Evolutionary conservation across 208 protist genomes (phyloP).

Genomic region (Novymonas esmeraldas): DNA sequence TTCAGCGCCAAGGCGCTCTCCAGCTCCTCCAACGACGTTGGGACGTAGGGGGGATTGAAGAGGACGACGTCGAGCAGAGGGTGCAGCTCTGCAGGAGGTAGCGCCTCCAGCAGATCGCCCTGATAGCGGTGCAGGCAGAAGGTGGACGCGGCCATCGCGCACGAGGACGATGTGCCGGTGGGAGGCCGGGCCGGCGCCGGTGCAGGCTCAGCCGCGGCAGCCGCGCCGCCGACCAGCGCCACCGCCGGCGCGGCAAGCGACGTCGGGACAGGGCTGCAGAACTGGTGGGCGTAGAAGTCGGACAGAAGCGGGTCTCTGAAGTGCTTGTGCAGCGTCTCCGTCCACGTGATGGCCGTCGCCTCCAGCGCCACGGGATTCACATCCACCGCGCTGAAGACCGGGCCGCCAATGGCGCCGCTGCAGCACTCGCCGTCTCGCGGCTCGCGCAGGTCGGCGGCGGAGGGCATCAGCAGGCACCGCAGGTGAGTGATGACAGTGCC

Average conservation of each 20-base stretch:
- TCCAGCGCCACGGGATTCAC: conserved; percentile 85
- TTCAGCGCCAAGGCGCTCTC: conserved; percentile 44
- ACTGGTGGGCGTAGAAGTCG: background rate
- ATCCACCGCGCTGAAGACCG: conserved; percentile 67
- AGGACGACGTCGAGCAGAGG: conserved; percentile 72
- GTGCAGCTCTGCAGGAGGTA: background rate
- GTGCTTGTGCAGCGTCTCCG: conserved; percentile 43
- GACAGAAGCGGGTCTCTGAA: conserved; percentile 13
- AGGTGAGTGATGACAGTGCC: conserved; percentile 86
- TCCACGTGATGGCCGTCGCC: conserved; percentile 77
- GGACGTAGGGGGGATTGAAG: conserved; percentile 92
- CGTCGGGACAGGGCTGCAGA: background rate
- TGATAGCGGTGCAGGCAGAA: conserved; percentile 23
- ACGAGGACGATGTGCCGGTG: background rate
- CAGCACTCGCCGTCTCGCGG: background rate
- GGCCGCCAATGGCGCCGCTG: conserved; percentile 6
- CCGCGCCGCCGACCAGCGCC: background rate
- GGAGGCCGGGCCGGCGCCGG: background rate
- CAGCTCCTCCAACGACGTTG: conserved; percentile 81
- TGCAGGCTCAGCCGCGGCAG: too few relatives aligned
- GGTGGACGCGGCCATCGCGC: conserved; percentile 7
- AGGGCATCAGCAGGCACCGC: conserved; percentile 35
- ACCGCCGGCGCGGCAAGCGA: conserved; percentile 16
- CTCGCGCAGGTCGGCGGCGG: background rate
- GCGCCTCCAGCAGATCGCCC: conserved; percentile 29